Evolutionary conservation across 805 yeast genomes (phyloP), one percentile per base, ranked within the genome.

Genomic region (Metschnikowia gruessii): DNA sequence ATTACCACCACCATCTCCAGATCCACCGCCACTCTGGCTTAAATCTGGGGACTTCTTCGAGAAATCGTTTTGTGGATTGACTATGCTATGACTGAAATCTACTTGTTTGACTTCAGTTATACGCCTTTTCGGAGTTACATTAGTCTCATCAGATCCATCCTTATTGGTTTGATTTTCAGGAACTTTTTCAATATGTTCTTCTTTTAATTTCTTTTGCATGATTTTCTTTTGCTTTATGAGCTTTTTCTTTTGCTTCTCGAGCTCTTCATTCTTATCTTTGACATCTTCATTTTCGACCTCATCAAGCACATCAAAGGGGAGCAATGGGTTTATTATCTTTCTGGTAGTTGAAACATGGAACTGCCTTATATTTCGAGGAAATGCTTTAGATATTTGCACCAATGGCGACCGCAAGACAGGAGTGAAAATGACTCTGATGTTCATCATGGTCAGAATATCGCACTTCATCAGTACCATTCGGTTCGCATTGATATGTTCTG

Each of bases 241-340:
- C 43, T 60, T 55, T 44, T 58, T 59, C 49, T 62, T 63, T 37
- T 64, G 57, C 37, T 59, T 61, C 54, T 59, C 53, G 22, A 66
- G 53, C 42, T 66, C 58, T 17, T 62, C 57, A 44, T 63, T 63
- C 48, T 53, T 52, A 40, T 57, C 63, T 37, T 54, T 49, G 28
- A 57, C 50, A 7, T 67, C 72, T 7, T 66, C 74, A 37, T 57
- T 60, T 26, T 60, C 62, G 11, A 69, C 45, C 32, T 69, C 68
- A 22, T 71, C 76, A 0, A 68, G 48, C 6, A 73, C 65, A 49
- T 71, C 76, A 42, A 72, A 63, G 2, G 77, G 76, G 8, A 70
- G 40, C n/a, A 71, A 51, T 5, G 76, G 76, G 45, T 72, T 72
- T 13, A 72, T 51, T 13, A 37, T 31, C 11, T 30, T 24, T 3